Percentiles rank a stretch among this genome's conserved stretches.
These are phyloP conservation scores for Lentinula sp. DNA, from an alignment of 768 basidiomycete genomes.

Conservation along the genomic window DNA sequence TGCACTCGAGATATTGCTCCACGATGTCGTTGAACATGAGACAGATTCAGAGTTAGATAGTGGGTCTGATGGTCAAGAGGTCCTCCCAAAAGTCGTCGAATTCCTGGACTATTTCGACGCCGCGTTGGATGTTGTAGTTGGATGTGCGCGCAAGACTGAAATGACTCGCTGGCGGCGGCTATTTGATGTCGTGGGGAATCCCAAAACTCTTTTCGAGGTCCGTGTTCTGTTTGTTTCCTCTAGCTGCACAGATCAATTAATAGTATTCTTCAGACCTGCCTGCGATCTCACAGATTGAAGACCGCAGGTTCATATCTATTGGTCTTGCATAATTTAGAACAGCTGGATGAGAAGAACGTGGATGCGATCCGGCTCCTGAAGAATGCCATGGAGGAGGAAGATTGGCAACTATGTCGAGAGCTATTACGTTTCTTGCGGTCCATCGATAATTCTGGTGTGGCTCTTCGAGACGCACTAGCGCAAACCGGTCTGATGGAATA, in stretches of 20 bases:
- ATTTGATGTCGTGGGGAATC: constrained; percentile 88
- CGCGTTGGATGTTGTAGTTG: constrained; percentile 87
- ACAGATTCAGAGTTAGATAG: constrained; percentile 29
- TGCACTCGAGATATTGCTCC: constrained; percentile 89
- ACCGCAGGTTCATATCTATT: constrained; percentile 92
- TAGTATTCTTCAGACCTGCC: constrained; percentile 52
- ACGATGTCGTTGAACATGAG: constrained; percentile 89
- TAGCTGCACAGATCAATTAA: background rate
- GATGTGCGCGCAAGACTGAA: constrained; percentile 95
- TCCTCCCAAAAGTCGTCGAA: constrained; percentile 69
- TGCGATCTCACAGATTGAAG: constrained; percentile 65
- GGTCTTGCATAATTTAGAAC: constrained; percentile 90
- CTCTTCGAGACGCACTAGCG: constrained; percentile 55
- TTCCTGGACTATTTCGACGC: constrained; percentile 95
- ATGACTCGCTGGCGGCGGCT: constrained; percentile 84
- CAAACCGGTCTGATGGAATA: constrained; percentile 34
- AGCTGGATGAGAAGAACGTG: constrained; percentile 69
- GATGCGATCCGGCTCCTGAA: constrained; percentile 80
- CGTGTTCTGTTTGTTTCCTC: background rate
- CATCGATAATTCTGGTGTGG: constrained; percentile 80
- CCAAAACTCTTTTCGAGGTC: constrained; percentile 89
- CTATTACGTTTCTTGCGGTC: constrained; percentile 89
- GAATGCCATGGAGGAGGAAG: constrained; percentile 68
- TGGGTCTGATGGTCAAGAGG: constrained; percentile 22
- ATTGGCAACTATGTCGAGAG: constrained; percentile 91